Percentiles rank a stretch among this genome's conserved stretches.
Conservation (phyloP, 257 asterid genomes). For the Lycium ferocissimum region DNA sequence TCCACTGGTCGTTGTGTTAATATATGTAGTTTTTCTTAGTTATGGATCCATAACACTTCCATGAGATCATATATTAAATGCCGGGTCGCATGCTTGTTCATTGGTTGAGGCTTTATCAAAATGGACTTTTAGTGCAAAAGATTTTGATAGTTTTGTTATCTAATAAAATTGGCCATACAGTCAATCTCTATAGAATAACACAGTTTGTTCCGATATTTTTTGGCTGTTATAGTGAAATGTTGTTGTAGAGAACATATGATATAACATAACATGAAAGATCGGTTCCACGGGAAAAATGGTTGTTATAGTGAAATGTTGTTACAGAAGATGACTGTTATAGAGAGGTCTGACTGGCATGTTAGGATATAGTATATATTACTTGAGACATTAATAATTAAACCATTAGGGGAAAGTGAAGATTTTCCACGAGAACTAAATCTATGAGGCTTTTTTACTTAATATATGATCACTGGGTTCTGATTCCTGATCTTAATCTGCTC, state of each 20-base stretch:
- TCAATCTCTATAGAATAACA: too few relatives aligned
- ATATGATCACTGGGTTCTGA: background rate
- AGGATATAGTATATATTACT: background rate
- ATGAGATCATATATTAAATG: background rate
- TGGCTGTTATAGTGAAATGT: too few relatives aligned
- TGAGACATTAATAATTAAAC: background rate
- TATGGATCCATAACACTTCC: background rate
- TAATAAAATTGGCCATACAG: background rate
- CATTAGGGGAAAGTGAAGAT: background rate
- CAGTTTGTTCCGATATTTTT: too few relatives aligned
- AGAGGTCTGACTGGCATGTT: too few relatives aligned
- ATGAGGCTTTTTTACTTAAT: background rate
- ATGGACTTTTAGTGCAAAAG: background rate
- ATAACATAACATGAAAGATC: too few relatives aligned
- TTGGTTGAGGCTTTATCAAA: background rate
- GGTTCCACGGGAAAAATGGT: too few relatives aligned
- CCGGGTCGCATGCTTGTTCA: background rate
- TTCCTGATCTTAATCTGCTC: background rate
- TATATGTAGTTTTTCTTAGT: background rate
- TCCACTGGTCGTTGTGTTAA: background rate
- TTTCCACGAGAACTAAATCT: background rate
- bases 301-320: too few relatives aligned
- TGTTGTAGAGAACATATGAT: too few relatives aligned
- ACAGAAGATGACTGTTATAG: too few relatives aligned
- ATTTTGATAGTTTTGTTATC: background rate